Base-by-base conservation (phyloP, 2,329 filamentous ascomycete genomes). In the Pyrenophora seminiperda region DNA sequence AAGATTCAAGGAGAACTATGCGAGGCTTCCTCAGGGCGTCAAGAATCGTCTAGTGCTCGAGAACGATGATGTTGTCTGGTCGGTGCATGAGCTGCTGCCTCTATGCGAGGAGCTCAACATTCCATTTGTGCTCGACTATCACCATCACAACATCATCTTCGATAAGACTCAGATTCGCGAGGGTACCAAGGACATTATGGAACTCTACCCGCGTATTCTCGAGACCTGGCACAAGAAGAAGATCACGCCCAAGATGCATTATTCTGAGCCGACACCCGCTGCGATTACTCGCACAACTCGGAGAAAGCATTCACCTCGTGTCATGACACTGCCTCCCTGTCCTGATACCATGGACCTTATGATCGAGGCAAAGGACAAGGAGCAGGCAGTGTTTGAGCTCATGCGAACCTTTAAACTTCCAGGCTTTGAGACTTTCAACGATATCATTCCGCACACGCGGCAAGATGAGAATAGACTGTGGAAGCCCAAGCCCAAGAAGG, bases 291-390 rank as follows among this genome's bases (percentile, higher is more conserved):
- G 82, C 0, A 82, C 85, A 0, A 88, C 96, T 59, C 80, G 92
- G 20, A 83, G 93, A 50, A 97, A 96, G 73, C 93, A 97, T 67
- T 91, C 86, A 29, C 81, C 90, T 0, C 83, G 93, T 7, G 91
- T 96, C 1, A 81, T 81, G 58, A 89, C 86, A 0, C 74, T 97
- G 1, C 93, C 93, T 1, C 92, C 93, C 0, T 97, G 93, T 63
- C 80, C 86, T 3, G 77, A 83, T 1, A 86, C 88, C 24, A 94
- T 95, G 88, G 93, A 97, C 67, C 79, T 97, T n/a, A 97, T 97
- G 93, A 97, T 97, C 53, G 93, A 97, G 75, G 93, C 93, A 39
- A 97, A 97, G 71, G 93, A 97, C 68, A 97, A 97, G 73, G 93
- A 97, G 70, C 93, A 97, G 72, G 91, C 93, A 0, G 91, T 97